Conservation (phyloP, 2,329 filamentous ascomycete species). For the Cladobotryum protrusum region DNA sequence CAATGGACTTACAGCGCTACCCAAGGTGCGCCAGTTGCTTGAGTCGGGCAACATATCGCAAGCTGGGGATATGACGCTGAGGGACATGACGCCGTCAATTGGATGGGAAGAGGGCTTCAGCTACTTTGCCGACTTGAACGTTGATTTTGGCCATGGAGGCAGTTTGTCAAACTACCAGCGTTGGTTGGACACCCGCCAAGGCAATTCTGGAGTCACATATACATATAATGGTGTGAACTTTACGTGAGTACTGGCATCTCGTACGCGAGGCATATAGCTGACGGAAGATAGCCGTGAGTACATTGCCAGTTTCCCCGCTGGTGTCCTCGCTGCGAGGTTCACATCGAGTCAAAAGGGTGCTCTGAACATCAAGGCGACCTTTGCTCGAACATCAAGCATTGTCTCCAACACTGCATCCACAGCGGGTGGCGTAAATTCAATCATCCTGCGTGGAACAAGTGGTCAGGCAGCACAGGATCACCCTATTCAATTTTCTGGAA, state of each 20-base stretch:
- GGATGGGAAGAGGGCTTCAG: constrained; percentile 4
- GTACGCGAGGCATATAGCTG: background rate
- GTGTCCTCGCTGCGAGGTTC: constrained; percentile 29
- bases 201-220: constrained; percentile 30
- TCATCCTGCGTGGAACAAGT: constrained; percentile 16
- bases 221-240: constrained; percentile 23
- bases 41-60: constrained; percentile 29
- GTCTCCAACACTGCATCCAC: constrained; percentile 13
- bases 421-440: constrained; percentile 9
- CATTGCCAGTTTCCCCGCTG: constrained; percentile 33
- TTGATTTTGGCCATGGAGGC: constrained; percentile 28
- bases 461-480: constrained; percentile 14
- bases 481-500: constrained; percentile 18
- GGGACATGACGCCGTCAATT: constrained; percentile 2
- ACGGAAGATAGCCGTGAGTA: constrained; percentile 25
- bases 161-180: constrained; percentile 28
- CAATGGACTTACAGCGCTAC: constrained; percentile 26
- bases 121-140: constrained; percentile 21
- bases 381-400: constrained; percentile 14
- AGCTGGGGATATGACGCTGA: constrained; percentile 27
- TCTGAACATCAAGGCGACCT: constrained; percentile 15
- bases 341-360: constrained; percentile 12
- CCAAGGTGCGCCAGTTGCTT: constrained; percentile 29
- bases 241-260: constrained; percentile 15
- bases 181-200: constrained; percentile 30